A percentile compares a stretch with the other conserved stretches of the same genome.
Conservation (phyloP, 2,329 filamentous ascomycete species). For the Aureobasidium uvarum region DNA sequence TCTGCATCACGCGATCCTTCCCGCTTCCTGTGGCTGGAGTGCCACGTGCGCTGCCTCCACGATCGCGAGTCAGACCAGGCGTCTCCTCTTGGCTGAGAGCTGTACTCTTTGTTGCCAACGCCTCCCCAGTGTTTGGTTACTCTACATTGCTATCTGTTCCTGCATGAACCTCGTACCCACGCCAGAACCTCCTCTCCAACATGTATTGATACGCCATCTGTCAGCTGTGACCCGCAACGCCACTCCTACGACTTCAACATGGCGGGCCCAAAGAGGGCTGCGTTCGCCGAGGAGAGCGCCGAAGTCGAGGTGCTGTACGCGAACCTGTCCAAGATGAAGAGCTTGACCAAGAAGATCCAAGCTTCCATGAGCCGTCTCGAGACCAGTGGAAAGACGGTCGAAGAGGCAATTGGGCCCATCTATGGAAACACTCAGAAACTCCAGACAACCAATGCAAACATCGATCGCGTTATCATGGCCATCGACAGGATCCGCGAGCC, state of each 20-base stretch:
- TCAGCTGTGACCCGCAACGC: neutral
- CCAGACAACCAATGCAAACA: constrained; percentile 84
- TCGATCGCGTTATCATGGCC: constrained; percentile 78
- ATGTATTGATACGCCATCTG: constrained; percentile 3
- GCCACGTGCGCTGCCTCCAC: neutral
- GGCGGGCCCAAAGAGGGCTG: constrained; percentile 55
- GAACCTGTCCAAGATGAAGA: constrained; percentile 84
- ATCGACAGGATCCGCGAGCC: constrained; percentile 88
- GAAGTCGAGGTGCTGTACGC: constrained; percentile 66
- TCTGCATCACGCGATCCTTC: constrained; percentile 10
- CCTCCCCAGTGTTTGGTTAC: neutral
- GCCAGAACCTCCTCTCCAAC: neutral
- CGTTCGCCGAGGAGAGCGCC: constrained; percentile 64
- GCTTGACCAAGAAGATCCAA: constrained; percentile 93
- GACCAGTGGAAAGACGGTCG: constrained; percentile 82
- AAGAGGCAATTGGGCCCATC: constrained; percentile 87
- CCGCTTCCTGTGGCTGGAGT: neutral
- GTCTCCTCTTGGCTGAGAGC: constrained; percentile 2
- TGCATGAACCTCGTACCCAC: neutral
- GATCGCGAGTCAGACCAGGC: constrained; percentile 6
- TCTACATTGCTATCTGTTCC: neutral
- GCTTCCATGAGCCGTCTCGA: constrained; percentile 81
- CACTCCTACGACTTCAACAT: constrained; percentile 38
- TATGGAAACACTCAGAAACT: constrained; percentile 88
- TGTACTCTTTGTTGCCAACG: neutral